Evolutionary conservation across 352 stramenopile species (phyloP).

Genomic region (Aphanomyces euteiches): DNA sequence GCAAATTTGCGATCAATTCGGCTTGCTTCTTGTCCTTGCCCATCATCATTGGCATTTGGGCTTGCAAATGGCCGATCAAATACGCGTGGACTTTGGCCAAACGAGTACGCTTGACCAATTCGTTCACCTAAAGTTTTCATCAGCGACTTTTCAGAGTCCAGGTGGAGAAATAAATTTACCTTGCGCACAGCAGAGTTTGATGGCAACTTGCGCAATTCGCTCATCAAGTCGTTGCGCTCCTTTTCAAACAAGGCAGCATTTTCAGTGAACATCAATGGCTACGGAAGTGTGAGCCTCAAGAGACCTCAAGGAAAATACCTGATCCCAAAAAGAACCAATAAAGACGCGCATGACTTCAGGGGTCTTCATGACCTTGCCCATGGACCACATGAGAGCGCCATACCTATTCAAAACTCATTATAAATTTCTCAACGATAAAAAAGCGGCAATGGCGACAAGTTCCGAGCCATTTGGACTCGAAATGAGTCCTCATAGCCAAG

Average conservation of each 20-base stretch:
- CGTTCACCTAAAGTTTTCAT: constrained; percentile 62
- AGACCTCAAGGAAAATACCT: constrained; percentile 51
- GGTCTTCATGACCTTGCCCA: constrained; percentile 97
- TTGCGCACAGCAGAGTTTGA: constrained; percentile 94
- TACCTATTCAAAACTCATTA: constrained; percentile 60
- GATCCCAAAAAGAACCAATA: constrained; percentile 97
- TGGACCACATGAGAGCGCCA: constrained; percentile 96
- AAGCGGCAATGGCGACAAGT: neutral
- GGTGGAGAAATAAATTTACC: constrained; percentile 2
- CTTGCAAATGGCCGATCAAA: constrained; percentile 94
- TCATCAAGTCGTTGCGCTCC: constrained; percentile 97
- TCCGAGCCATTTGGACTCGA: neutral
- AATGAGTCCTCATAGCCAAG: neutral
- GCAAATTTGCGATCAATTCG: constrained; percentile 93
- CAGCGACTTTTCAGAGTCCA: neutral
- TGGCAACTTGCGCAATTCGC: constrained; percentile 93
- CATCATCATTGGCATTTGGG: constrained; percentile 96
- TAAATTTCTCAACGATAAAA: no score
- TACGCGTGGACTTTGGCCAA: constrained; percentile 97
- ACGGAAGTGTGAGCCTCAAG: constrained; percentile 43
- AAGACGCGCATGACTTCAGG: constrained; percentile 98
- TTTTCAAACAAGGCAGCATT: constrained; percentile 94
- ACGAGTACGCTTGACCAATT: constrained; percentile 94
- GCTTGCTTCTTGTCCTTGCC: constrained; percentile 97
- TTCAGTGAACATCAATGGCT: constrained; percentile 70